Evolutionary conservation across 495 filamentous ascomycete genomes (phyloP).

Genomic region (Trichoderma asperelloides): DNA sequence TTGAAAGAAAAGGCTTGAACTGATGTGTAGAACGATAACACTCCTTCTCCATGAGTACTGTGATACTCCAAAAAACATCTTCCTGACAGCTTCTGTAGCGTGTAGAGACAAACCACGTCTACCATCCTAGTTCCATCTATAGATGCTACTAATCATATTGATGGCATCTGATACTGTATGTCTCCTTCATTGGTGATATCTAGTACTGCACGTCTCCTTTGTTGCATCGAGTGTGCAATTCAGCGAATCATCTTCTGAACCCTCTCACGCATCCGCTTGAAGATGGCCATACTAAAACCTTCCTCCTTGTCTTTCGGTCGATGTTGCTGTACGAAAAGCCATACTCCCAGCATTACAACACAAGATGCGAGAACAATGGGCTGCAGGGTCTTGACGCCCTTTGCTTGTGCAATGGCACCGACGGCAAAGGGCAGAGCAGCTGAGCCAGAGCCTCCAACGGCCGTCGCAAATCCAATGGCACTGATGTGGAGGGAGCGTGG

Average conservation of each 20-base stretch:
- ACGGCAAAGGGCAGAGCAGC: constrained; percentile 78
- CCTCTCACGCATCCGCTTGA: neutral
- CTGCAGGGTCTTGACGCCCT: constrained; percentile 70
- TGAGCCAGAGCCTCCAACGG: constrained; percentile 71
- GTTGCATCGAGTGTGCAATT: neutral
- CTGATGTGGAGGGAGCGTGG: constrained; percentile 69
- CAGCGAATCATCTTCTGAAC: neutral
- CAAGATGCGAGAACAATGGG: constrained; percentile 66
- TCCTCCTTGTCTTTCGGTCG: constrained; percentile 2
- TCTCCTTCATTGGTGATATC: neutral
- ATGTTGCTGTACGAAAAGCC: constrained; percentile 50
- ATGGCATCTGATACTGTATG: neutral
- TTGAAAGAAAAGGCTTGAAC: no score
- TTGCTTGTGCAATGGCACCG: constrained; percentile 71
- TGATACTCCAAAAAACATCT: neutral
- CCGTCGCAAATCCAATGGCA: constrained; percentile 74
- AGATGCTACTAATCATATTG: no score
- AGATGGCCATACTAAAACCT: neutral
- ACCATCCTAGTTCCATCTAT: no score
- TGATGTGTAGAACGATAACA: no score
- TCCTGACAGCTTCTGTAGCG: no score
- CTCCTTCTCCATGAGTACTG: neutral
- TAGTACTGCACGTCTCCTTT: neutral
- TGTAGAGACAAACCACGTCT: neutral
- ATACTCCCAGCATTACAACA: constrained; percentile 47